phyloP scores from a whole-genome alignment of 495 filamentous ascomycete genomes.

The Aspergillus ostianus region DNA sequence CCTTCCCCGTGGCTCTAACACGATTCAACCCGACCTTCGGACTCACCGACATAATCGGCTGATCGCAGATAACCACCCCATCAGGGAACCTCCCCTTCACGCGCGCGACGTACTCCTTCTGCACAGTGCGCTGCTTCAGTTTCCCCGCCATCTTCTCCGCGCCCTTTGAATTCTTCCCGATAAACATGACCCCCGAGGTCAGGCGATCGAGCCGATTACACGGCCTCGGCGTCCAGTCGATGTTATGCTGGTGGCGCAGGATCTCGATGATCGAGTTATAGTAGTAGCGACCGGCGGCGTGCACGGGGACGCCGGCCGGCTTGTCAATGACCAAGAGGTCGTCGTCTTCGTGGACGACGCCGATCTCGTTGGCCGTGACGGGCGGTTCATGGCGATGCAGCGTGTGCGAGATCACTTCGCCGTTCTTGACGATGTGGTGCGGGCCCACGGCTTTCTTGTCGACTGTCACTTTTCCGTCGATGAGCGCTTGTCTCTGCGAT shows the following conservation, averaged over 20 bases:
- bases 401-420: conserved; percentile 87
- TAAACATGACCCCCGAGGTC: conserved; percentile 97
- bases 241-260: conserved; percentile 72
- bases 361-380: conserved; percentile 73
- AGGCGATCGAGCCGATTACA: conserved; percentile 93
- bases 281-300: conserved; percentile 91
- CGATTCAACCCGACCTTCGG: conserved; percentile 93
- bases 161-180: conserved; percentile 77
- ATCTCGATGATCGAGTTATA: conserved; percentile 94
- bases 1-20: conserved; percentile 87
- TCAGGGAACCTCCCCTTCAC: conserved; percentile 88
- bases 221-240: conserved; percentile 71
- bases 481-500: conserved; percentile 66
- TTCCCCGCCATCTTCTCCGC: conserved; percentile 73
- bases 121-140: conserved; percentile 71
- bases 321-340: conserved; percentile 95
- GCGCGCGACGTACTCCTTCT: conserved; percentile 91
- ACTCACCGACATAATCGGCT: conserved; percentile 90
- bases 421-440: conserved; percentile 66
- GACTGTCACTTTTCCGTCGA: conserved; percentile 67
- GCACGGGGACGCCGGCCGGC: conserved; percentile 89
- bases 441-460: conserved; percentile 64
- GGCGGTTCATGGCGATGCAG: conserved; percentile 95
- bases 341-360: conserved; percentile 84
- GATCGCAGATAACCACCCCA: conserved; percentile 78